A percentile compares a stretch with the other conserved stretches of the same genome.
Evolutionary conservation across 495 filamentous ascomycete genomes (phyloP).

Genomic region (Penicillium dipodomyicola): DNA sequence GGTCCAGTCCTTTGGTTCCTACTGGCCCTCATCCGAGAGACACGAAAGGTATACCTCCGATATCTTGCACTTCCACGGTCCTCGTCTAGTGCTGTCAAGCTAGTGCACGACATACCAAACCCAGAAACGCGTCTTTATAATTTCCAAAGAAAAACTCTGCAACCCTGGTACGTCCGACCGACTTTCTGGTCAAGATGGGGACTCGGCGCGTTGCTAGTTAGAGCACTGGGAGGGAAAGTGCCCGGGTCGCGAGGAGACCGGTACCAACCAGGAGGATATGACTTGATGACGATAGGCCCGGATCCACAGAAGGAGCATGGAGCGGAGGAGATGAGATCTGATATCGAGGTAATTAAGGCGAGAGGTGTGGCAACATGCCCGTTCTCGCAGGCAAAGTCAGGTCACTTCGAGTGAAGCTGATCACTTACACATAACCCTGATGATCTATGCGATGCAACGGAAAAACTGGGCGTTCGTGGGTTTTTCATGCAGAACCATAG

Average conservation of each 20-base stretch:
- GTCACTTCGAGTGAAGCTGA: not conserved
- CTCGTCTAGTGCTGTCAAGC: constrained; percentile 25
- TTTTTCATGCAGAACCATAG: not conserved
- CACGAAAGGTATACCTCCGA: constrained; percentile 46
- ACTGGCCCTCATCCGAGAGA: constrained; percentile 25
- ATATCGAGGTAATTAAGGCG: constrained; percentile 32
- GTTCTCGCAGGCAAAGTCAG: constrained; percentile 14
- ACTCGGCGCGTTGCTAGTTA: constrained; percentile 40
- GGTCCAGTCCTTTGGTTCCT: constrained; percentile 28
- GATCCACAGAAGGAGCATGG: constrained; percentile 47
- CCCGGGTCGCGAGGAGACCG: constrained; percentile 37
- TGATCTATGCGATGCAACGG: not conserved
- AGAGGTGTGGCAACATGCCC: constrained; percentile 27
- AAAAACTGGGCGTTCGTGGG: not conserved
- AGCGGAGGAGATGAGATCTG: constrained; percentile 33
- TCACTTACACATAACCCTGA: not conserved
- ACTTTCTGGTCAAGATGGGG: constrained; percentile 53
- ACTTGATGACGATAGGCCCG: constrained; percentile 53
- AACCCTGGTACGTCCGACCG: constrained; percentile 52
- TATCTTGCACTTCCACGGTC: constrained; percentile 50
- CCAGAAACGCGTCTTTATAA: constrained; percentile 17
- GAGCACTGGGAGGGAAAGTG: constrained; percentile 47
- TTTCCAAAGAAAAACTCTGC: constrained; percentile 24
- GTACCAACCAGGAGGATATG: constrained; percentile 52
- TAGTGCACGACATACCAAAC: constrained; percentile 19